Conservation (phyloP, 2,329 filamentous ascomycete genomes). For the Hypoxylon sp. region DNA sequence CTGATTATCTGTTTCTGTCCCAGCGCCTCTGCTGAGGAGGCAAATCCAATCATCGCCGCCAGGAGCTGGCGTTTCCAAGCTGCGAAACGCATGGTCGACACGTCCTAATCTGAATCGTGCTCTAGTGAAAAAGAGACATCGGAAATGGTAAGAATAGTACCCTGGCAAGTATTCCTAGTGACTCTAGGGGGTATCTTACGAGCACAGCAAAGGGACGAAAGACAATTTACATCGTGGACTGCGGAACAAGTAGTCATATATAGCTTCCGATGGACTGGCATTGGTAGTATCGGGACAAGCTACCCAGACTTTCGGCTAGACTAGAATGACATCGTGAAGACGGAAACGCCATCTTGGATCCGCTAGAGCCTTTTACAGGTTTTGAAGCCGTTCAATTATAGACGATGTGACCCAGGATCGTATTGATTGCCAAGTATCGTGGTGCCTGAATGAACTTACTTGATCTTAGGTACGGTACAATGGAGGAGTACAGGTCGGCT, state of each 20-base stretch:
- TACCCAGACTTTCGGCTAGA: conserved; percentile 11
- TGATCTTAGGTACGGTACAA: conserved; percentile 14
- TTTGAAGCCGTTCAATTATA: conserved; percentile 17
- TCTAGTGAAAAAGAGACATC: not conserved
- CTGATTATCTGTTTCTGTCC: conserved; percentile 49
- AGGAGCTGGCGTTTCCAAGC: conserved; percentile 11
- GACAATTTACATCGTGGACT: conserved; percentile 1
- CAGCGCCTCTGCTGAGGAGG: conserved; percentile 38
- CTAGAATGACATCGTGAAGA: conserved; percentile 25
- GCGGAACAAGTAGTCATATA: conserved; percentile 18
- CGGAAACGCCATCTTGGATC: conserved; percentile 24
- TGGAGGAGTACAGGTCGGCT: conserved; percentile 26
- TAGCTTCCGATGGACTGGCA: conserved; percentile 2
- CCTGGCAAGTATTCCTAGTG: not conserved
- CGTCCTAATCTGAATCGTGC: not conserved
- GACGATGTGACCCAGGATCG: conserved; percentile 34
- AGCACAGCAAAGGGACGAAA: not conserved
- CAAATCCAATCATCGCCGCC: conserved; percentile 21
- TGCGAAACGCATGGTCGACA: conserved; percentile 19
- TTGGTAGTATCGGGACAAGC: conserved; percentile 13
- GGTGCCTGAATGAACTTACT: conserved; percentile 34
- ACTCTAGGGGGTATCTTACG: not conserved
- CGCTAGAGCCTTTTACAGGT: conserved; percentile 19
- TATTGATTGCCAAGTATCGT: conserved; percentile 29
- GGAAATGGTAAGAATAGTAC: not conserved